These are phyloP conservation scores for Rhodotorula sp. DNA, from an alignment of 1,284 basidiomycete genomes.

Conservation along the genomic window DNA sequence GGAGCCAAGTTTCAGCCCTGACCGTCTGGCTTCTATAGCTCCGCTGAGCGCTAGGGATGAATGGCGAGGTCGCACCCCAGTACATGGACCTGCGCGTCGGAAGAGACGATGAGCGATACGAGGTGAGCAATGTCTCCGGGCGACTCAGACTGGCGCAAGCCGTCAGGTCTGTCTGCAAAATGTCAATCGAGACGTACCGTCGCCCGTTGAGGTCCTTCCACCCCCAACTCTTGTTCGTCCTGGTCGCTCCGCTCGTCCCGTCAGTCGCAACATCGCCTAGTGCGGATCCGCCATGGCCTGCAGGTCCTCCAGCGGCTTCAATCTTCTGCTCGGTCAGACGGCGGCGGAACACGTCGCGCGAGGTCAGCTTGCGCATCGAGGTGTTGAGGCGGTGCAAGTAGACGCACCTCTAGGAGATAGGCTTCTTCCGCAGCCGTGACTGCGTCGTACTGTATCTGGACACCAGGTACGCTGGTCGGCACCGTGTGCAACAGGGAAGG, in stretches of 20 bases:
- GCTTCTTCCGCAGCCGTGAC: constrained; percentile 22
- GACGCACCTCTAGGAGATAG: constrained; percentile 22
- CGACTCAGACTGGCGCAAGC: too few species aligned
- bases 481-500: not conserved
- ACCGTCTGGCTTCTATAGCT: too few species aligned
- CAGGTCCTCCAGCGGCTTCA: constrained; percentile 12
- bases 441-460: constrained; percentile 36
- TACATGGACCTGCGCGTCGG: constrained; percentile 30
- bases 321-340: constrained; percentile 16
- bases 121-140: not conserved
- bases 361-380: not conserved
- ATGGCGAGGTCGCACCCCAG: constrained; percentile 25
- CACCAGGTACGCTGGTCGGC: not conserved
- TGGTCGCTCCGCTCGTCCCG: too few species aligned
- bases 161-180: too few species aligned
- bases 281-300: not conserved
- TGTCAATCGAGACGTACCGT: constrained; percentile 11
- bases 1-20: not conserved
- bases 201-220: constrained; percentile 38
- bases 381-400: not conserved
- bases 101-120: not conserved
- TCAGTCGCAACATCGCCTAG: not conserved
- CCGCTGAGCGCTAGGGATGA: not conserved
- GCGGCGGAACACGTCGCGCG: fast-evolving
- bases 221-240: constrained; percentile 19